Evolutionary conservation across 2,329 filamentous ascomycete species (phyloP), one percentile per base, ranked within the genome.

Genomic region (Stylonectria norvegica): DNA sequence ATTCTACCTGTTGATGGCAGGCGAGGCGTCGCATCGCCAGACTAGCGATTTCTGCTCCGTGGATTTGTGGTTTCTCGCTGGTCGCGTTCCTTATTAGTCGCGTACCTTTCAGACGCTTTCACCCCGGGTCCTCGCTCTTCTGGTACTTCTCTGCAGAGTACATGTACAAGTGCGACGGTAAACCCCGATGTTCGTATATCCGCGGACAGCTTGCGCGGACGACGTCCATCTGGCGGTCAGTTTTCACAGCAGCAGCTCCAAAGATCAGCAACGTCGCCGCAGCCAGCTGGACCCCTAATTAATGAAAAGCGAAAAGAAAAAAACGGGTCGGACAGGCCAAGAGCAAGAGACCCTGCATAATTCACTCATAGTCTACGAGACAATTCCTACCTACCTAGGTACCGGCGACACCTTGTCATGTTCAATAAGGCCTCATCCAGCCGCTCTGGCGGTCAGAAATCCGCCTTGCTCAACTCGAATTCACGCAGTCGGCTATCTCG

Each of bases 321-420:
- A n/a, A n/a, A n/a, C n/a, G n/a, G n/a, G 19, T 22, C n/a, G 20
- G 29, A 20, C 23, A 40, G 20, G 48, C 35, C n/a, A n/a, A n/a
- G 6, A 5, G 27, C 6, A 8, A 32, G 8, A 16, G 30, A 32
- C 30, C 30, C 30, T 32, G 30, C 30, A 32, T 48, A 57, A 57
- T 57, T 57, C 53, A 57, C 54, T 57, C 53, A 57, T 57, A 57
- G 22, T 32, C 12, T 25, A 52, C 28, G 34, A 22, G 22, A 25
- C 22, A 12, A 12, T 12, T 12, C 22, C 7, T 25, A 12, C 8
- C 22, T 7, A 25, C 22, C 22, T 25, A 8, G 12, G 22, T 25
- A 8, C 8, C 22, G 23, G 22, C 11, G 34, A 16, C 15, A 29
- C 20, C 20, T 32, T 29, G 22, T 36, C 36, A 36, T 40, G 28